These are phyloP conservation scores for Neolentinus lepideus DNA, from an alignment of 1,284 basidiomycete genomes.

Conservation along the genomic window DNA sequence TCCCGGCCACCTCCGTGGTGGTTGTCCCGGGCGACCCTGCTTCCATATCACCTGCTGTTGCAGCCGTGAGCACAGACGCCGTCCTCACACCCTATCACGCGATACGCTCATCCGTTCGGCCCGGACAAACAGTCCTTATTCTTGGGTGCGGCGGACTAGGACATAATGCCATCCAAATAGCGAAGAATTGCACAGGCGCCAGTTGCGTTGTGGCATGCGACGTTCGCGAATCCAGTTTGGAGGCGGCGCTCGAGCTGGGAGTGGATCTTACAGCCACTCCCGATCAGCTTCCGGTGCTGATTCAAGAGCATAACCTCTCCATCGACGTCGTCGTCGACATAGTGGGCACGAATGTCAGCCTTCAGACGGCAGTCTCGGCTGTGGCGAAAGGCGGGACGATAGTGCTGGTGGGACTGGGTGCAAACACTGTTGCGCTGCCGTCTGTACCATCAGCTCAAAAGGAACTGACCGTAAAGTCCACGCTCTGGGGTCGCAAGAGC, in stretches of 20 bases:
- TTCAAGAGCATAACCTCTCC: constrained; percentile 24
- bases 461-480: constrained; percentile 10
- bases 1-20: constrained; percentile 11
- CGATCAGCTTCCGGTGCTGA: constrained; percentile 8
- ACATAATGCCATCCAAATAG: constrained; percentile 15
- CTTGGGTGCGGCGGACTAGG: constrained; percentile 18
- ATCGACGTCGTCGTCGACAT: constrained; percentile 30
- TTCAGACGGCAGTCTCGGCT: constrained; percentile 9
- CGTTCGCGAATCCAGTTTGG: constrained; percentile 10
- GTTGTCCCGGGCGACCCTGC: constrained; percentile 11
- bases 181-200: constrained; percentile 14
- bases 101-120: constrained; percentile 10
- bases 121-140: constrained; percentile 14
- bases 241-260: constrained; percentile 10
- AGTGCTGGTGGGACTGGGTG: constrained; percentile 11
- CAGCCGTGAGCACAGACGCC: constrained; percentile 17
- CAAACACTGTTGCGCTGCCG: constrained; percentile 6
- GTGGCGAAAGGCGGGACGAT: constrained; percentile 12
- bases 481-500: constrained; percentile 12
- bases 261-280: constrained; percentile 13
- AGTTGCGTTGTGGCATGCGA: constrained; percentile 14
- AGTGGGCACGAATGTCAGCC: constrained; percentile 15
- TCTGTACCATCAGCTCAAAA: constrained; percentile 9
- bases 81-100: constrained; percentile 18
- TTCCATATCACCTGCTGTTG: constrained; percentile 13